phyloP scores from a whole-genome alignment of 345 rosid species.

The Populus tremula region DNA sequence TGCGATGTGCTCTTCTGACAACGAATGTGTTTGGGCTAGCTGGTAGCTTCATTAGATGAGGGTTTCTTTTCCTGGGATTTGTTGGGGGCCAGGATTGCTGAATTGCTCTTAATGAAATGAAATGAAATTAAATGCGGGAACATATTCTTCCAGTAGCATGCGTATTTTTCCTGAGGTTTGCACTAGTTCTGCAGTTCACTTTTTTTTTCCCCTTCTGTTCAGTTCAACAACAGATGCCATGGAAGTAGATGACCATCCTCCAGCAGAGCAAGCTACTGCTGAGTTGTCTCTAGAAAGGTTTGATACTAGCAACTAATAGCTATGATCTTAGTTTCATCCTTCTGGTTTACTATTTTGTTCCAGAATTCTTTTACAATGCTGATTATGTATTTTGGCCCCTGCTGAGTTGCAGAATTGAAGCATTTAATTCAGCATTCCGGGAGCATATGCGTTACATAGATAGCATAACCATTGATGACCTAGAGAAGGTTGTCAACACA shows the following conservation, averaged over 20 bases:
- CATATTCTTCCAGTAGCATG: no score
- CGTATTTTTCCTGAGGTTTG: not conserved
- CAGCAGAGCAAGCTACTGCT: constrained; percentile 43
- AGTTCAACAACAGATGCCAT: constrained; percentile 47
- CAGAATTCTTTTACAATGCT: not conserved
- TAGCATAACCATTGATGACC: constrained; percentile 60
- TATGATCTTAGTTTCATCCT: not conserved
- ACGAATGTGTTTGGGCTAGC: no score
- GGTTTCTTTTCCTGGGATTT: no score
- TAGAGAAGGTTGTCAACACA: constrained; percentile 61
- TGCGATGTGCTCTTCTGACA: no score
- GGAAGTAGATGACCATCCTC: constrained; percentile 71
- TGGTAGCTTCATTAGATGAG: no score
- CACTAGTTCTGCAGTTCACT: not conserved
- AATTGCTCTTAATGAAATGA: no score
- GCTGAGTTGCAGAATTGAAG: constrained; percentile 52
- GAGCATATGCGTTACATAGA: constrained; percentile 84
- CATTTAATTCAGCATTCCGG: constrained; percentile 68
- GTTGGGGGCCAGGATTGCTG: no score
- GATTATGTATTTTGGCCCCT: not conserved
- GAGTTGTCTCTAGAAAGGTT: constrained; percentile 63
- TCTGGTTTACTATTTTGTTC: not conserved
- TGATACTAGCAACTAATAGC: constrained; percentile 1
- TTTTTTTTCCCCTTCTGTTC: not conserved
- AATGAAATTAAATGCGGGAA: no score